Conservation (phyloP, 1,139 yeast genomes). For the Debaryomycetaceae sp. region DNA sequence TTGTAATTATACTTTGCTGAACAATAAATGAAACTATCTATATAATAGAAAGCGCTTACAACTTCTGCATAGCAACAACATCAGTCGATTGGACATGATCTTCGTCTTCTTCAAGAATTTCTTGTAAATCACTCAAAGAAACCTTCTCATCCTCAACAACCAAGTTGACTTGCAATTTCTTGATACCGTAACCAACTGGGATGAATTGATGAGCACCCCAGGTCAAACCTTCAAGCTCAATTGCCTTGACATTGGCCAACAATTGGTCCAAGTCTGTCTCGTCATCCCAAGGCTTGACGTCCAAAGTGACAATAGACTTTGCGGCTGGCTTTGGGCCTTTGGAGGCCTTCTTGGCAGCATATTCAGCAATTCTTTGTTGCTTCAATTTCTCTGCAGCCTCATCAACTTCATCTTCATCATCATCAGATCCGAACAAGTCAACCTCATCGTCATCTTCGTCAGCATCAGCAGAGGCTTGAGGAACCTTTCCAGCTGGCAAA, state of each 20-base stretch:
- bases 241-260: constrained; percentile 77
- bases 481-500: constrained; percentile 76
- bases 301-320: constrained; percentile 93
- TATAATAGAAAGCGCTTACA: constrained; percentile 46
- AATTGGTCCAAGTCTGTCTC: constrained; percentile 92
- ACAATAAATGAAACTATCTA: neutral
- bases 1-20: neutral
- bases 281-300: constrained; percentile 99
- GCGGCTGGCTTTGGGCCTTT: constrained; percentile 98
- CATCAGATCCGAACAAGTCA: constrained; percentile 92
- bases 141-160: constrained; percentile 97
- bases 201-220: constrained; percentile 99
- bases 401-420: constrained; percentile 73
- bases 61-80: constrained; percentile 96
- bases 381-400: constrained; percentile 95
- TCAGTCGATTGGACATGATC: constrained; percentile 99
- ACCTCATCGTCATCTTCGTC: constrained; percentile 88
- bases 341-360: constrained; percentile 96
- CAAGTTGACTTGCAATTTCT: constrained; percentile 97
- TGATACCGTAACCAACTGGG: constrained; percentile 99
- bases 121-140: constrained; percentile 87
- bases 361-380: constrained; percentile 96
- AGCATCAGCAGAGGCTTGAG: constrained; percentile 57
- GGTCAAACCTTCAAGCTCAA: constrained; percentile 86
- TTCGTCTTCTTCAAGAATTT: constrained; percentile 85